These are phyloP conservation scores for Phoenix roebelenii DNA, from an alignment of 176 grass and related monocot genomes.

Conservation along the genomic window DNA sequence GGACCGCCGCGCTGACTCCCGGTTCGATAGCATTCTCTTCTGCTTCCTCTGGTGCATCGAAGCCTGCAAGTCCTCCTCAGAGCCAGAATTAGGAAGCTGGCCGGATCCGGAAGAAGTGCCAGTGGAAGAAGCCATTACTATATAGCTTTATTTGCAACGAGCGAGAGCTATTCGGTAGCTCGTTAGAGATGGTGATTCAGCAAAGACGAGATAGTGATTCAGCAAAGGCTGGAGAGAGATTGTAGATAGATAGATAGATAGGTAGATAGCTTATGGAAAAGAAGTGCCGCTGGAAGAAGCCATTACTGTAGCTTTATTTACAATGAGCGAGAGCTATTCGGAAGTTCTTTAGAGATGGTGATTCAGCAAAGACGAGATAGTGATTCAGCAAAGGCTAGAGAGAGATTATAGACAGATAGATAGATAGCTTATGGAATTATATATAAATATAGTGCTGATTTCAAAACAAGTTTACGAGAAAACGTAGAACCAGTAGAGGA, in stretches of 20 bases:
- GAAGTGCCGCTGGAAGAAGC: constrained; percentile 15
- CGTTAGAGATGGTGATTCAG: no score
- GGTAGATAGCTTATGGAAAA: neutral
- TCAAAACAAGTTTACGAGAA: constrained; percentile 36
- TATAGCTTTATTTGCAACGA: neutral
- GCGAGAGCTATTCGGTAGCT: no score
- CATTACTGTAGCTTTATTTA: constrained; percentile 4
- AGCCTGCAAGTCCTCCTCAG: constrained; percentile 29
- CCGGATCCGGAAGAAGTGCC: constrained; percentile 7
- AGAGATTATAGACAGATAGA: no score
- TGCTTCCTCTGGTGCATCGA: constrained; percentile 47
- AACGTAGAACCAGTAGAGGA: constrained; percentile 94
- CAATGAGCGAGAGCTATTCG: no score
- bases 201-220: no score
- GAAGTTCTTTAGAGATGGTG: no score
- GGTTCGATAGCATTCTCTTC: constrained; percentile 59
- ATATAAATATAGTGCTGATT: neutral
- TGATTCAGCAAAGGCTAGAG: no score
- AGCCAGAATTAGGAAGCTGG: neutral
- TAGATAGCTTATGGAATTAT: no score
- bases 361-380: no score
- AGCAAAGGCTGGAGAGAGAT: no score
- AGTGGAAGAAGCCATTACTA: constrained; percentile 19
- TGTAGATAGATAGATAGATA: no score
- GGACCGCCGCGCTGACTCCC: constrained; percentile 50